These are phyloP conservation scores for Candida loeiensis DNA, from an alignment of 805 yeast species.

Conservation along the genomic window DNA sequence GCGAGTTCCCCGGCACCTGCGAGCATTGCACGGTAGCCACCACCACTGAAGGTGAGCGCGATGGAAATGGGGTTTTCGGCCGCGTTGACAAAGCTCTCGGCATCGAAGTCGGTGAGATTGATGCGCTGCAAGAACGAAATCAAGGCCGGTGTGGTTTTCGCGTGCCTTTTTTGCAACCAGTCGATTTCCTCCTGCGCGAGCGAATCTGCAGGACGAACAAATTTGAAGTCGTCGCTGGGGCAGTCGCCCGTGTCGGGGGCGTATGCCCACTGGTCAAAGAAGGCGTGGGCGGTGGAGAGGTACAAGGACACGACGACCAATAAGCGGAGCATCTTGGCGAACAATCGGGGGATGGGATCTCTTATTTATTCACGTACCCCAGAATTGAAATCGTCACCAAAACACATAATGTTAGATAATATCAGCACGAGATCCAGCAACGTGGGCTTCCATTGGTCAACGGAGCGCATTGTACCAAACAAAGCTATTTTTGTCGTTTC, in stretches of 20 bases:
- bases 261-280: conserved; percentile 1
- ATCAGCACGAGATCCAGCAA: too few species aligned
- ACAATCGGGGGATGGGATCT: neutral
- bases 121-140: conserved; percentile 5
- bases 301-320: neutral
- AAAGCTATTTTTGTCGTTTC: neutral
- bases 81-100: conserved; percentile 7
- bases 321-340: neutral
- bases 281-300: neutral
- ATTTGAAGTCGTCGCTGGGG: conserved; percentile 4
- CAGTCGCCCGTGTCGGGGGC: conserved; percentile 16
- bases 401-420: too few species aligned
- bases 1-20: conserved; percentile 82
- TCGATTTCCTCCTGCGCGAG: conserved; percentile 7
- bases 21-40: conserved; percentile 47
- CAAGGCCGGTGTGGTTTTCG: conserved; percentile 9
- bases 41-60: conserved; percentile 39
- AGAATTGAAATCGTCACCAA: too few species aligned
- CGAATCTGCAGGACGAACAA: conserved; percentile 6
- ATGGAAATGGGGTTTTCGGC: conserved; percentile 18
- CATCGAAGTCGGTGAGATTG: conserved; percentile 12
- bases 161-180: conserved; percentile 11
- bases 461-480: neutral
- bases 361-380: neutral
- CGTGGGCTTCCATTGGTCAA: neutral